Conservation (phyloP, 1,284 basidiomycete species). For the Cronartium quercuum region DNA sequence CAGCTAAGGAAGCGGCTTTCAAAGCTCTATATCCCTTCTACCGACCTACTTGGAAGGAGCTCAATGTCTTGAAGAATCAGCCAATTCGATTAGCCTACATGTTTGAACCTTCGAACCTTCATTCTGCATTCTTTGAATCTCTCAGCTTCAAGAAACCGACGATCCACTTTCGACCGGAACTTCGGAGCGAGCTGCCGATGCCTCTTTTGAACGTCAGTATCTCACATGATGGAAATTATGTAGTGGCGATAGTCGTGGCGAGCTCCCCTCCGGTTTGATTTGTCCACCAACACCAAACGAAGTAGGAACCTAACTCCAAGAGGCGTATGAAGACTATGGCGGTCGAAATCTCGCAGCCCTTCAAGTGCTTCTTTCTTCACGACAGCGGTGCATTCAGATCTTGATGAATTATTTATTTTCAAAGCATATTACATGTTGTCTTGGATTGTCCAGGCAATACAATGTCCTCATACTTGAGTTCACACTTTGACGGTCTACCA, state of each 20-base stretch:
- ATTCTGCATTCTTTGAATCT: background rate
- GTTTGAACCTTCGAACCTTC: constrained; percentile 31
- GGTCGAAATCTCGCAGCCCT: too few species aligned
- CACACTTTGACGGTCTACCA: too few species aligned
- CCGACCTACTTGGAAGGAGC: constrained; percentile 43
- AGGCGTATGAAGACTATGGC: background rate
- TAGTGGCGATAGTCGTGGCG: constrained; percentile 42
- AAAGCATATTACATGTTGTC: too few species aligned
- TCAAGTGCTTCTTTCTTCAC: too few species aligned
- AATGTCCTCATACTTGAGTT: too few species aligned
- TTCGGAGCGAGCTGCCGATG: background rate
- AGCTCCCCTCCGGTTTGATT: background rate
- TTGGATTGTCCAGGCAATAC: too few species aligned
- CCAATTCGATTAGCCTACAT: constrained; percentile 1
- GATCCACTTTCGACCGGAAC: background rate
- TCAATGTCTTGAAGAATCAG: constrained; percentile 38
- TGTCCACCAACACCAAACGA: background rate
- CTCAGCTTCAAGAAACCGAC: background rate
- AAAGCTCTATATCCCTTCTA: constrained; percentile 45
- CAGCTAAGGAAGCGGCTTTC: constrained; percentile 48
- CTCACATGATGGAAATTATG: constrained; percentile 42
- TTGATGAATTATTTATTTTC: too few species aligned
- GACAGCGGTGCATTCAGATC: too few species aligned
- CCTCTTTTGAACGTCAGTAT: constrained; percentile 41
- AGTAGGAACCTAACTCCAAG: background rate